phyloP scores from a whole-genome alignment of 177 flowering plant genomes.

The Vitis hybrid region DNA sequence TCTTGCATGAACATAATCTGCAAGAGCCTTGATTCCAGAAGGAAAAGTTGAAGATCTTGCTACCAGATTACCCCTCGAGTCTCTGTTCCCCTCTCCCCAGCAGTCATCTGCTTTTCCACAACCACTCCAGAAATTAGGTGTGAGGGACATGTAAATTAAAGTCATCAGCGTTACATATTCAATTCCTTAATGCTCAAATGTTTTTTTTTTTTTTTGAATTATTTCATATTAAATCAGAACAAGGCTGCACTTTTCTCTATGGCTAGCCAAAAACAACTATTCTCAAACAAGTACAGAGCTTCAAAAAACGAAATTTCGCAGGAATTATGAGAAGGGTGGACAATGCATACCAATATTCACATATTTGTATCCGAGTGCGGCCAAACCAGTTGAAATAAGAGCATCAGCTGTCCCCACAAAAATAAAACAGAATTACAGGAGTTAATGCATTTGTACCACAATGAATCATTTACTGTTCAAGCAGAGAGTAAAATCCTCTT shows the following conservation, averaged over 20 bases:
- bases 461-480: too few relatives aligned
- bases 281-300: not conserved
- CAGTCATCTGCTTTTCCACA: slow-evolving; percentile 39
- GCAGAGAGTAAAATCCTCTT: too few relatives aligned
- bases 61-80: slow-evolving; percentile 31
- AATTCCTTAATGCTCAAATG: too few relatives aligned
- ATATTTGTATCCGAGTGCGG: slow-evolving; percentile 43
- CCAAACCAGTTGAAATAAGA: slow-evolving; percentile 42
- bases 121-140: not conserved
- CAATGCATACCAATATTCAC: slow-evolving; percentile 36
- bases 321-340: not conserved
- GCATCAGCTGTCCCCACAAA: slow-evolving; percentile 38
- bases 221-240: too few relatives aligned
- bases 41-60: slow-evolving; percentile 40
- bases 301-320: not conserved
- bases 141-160: not conserved
- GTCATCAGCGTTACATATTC: too few relatives aligned
- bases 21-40: slow-evolving; percentile 51
- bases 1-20: slow-evolving; percentile 45
- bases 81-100: slow-evolving; percentile 40
- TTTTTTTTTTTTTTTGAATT: too few relatives aligned
- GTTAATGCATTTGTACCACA: too few relatives aligned
- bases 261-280: not conserved
- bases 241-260: not conserved
- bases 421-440: not conserved